phyloP scores from a whole-genome alignment of 495 filamentous ascomycete species.

The Margaritispora aquatica region DNA sequence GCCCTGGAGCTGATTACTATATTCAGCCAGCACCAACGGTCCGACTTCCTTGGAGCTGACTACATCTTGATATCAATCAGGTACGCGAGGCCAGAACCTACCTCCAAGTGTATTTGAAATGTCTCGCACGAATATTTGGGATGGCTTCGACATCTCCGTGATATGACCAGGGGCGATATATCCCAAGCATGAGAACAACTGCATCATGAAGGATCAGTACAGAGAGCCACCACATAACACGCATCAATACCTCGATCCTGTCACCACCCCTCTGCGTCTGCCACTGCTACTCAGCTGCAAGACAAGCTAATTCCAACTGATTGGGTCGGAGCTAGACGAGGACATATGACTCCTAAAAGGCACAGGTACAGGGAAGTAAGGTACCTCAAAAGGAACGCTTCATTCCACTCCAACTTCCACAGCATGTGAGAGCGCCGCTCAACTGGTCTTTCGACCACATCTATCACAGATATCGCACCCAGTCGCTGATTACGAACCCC shows the following conservation, averaged over 20 bases:
- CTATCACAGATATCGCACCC: not conserved
- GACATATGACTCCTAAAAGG: not conserved
- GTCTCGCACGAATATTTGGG: too few species aligned
- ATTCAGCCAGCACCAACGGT: not conserved
- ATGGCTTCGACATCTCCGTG: too few species aligned
- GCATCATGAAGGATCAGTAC: not conserved
- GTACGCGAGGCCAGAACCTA: too few species aligned
- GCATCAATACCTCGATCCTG: not conserved
- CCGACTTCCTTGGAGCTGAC: not conserved
- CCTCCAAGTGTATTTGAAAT: too few species aligned
- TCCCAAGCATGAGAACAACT: not conserved
- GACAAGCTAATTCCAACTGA: not conserved
- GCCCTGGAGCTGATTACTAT: not conserved
- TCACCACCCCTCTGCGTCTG: not conserved
- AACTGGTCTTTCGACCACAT: too few species aligned
- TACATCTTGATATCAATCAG: too few species aligned
- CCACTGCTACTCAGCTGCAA: not conserved
- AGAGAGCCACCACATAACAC: not conserved
- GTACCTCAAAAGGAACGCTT: not conserved
- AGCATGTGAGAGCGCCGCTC: not conserved
- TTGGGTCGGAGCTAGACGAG: not conserved
- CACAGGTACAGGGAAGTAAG: not conserved
- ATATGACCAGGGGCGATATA: too few species aligned
- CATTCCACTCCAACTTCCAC: not conserved
- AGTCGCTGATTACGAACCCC: not conserved